Base-by-base conservation (phyloP, 2,329 filamentous ascomycete genomes). In the Calonectria honghensis region DNA sequence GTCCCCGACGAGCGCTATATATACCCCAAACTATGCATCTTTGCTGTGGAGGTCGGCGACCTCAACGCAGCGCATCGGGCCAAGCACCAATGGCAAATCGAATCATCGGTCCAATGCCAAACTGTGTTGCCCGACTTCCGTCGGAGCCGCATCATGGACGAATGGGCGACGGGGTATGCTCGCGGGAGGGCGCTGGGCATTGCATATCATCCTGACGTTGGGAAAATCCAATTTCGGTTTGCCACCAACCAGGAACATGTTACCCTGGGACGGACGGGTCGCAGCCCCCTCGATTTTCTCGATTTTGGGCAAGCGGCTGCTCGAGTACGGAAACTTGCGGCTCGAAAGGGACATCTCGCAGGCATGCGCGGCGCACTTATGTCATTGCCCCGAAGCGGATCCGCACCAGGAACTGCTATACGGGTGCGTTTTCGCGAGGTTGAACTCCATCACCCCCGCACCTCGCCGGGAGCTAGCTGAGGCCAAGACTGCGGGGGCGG, bases 401-500 rank as follows among this genome's bases (percentile, higher is more conserved):
- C 72, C 72, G 72, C 67, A 68, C 5, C 14, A 52, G 52, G 52
- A 32, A 18, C 20, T 3, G 24, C 11, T 6, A 9, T 24, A 65
- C 3, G 29, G 29, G 24, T 4, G 57, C 16, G 68, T 39, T 59
- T 16, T 13, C 39, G 50, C 10, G 35, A 45, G 24, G 9, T 31
- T 18, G 51, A 57, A n/a, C 35, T 45, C 27, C 52, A 29, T 71
- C 51, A 59, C 41, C 63, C 52, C 52, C 39, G 70, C 63, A 67
- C 51, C 24, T 6, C 6, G 20, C n/a, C 35, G 27, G 61, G 54
- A 48, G 29, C 51, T 14, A 59, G 20, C 20, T 20, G 20, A 37
- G 41, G 35, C 48, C 37, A 48, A 35, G 20, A 66, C 41, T 70
- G 72, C 67, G 67, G 72, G 39, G 72, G 66, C 41, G 67, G 72